Conservation (phyloP, 73 alveolate species). For the Tetrahymena borealis region DNA sequence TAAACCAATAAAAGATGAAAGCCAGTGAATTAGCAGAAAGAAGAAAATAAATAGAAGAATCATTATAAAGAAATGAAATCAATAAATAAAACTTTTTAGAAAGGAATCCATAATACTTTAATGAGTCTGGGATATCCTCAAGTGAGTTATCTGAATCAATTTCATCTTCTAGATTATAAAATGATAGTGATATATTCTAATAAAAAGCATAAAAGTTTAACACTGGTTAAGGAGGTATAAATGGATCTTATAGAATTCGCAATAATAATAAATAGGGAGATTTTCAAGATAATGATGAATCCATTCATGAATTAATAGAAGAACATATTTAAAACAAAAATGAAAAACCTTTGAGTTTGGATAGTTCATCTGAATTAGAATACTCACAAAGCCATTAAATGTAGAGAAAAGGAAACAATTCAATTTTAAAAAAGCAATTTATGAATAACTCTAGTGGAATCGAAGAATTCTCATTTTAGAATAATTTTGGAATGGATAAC, state of each 20-base stretch:
- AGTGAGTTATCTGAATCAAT: not conserved
- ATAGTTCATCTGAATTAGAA: not conserved
- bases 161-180: not conserved
- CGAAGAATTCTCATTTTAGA: not conserved
- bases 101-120: not conserved
- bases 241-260: not conserved
- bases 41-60: not conserved
- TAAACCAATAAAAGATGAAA: too few relatives aligned
- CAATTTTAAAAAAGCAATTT: not conserved
- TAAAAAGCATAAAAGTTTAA: not conserved
- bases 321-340: not conserved
- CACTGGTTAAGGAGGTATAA: not conserved
- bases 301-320: not conserved
- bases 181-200: not conserved
- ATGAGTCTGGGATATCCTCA: not conserved
- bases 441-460: not conserved
- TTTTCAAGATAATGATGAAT: not conserved
- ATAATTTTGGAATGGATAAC: not conserved
- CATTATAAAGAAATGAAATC: not conserved
- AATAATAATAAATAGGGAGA: not conserved
- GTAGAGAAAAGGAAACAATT: not conserved
- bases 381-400: not conserved
- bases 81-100: not conserved
- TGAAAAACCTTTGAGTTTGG: not conserved
- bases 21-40: not conserved